These are phyloP conservation scores for Truncatella angustata DNA, from an alignment of 2,329 filamentous ascomycete genomes.

Conservation along the genomic window DNA sequence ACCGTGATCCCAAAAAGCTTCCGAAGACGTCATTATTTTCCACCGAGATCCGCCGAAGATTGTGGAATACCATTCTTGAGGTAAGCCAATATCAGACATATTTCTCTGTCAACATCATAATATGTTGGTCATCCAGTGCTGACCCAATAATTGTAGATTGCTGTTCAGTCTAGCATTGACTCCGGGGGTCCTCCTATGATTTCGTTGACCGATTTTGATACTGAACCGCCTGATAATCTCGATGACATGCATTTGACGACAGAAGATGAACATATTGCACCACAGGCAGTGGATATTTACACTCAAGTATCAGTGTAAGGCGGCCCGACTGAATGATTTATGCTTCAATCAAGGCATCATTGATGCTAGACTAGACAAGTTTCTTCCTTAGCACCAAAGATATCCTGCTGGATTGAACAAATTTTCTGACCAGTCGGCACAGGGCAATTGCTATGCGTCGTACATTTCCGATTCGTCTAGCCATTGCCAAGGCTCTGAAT, in stretches of 20 bases:
- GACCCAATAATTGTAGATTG: no score
- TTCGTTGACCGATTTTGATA: conserved; percentile 44
- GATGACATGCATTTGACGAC: conserved; percentile 46
- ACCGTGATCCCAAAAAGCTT: conserved; percentile 44
- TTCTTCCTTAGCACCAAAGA: no score
- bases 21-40: conserved; percentile 31
- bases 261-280: no score
- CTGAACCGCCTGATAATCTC: conserved; percentile 45
- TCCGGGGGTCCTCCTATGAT: conserved; percentile 47
- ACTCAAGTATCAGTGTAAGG: conserved; percentile 36
- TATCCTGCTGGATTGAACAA: no score
- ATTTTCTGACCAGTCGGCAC: conserved; percentile 16
- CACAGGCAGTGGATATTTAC: no score
- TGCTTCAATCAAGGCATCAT: no score
- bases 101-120: no score
- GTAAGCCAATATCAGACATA: no score
- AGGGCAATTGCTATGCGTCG: conserved; percentile 39
- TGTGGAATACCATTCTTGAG: conserved; percentile 55
- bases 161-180: conserved; percentile 41
- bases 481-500: conserved; percentile 38
- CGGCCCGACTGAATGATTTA: background rate
- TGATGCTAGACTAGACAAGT: no score
- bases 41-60: conserved; percentile 46
- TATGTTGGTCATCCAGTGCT: no score
- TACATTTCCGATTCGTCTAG: conserved; percentile 39